A percentile compares a stretch with the other conserved stretches of the same genome.
phyloP scores from a whole-genome alignment of 148 eudicot species.

The Heliamphora exappendiculata region DNA sequence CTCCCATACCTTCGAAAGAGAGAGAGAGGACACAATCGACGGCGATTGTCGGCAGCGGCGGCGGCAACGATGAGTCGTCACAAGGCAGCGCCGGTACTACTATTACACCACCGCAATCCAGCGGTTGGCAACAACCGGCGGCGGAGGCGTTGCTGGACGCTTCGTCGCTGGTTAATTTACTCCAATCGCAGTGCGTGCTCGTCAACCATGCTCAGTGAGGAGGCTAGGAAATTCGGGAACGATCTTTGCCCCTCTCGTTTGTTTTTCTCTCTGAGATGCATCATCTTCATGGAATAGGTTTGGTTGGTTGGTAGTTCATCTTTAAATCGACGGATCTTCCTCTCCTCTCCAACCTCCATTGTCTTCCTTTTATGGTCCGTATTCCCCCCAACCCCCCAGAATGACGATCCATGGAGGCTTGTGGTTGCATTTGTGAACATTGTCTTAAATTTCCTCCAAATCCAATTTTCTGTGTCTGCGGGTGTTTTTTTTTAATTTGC shows the following conservation, averaged over 20 bases:
- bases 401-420: background rate
- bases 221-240: background rate
- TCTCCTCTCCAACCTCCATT: background rate
- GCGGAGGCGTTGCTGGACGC: background rate
- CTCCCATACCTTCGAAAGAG: background rate
- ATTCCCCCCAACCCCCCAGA: background rate
- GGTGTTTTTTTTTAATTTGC: too few relatives aligned
- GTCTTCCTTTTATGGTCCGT: background rate
- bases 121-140: background rate
- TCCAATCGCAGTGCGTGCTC: conserved; percentile 11
- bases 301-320: background rate
- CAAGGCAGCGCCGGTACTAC: too few relatives aligned
- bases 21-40: background rate
- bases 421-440: background rate
- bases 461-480: too few relatives aligned
- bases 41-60: background rate
- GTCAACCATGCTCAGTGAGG: conserved; percentile 6
- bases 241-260: background rate
- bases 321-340: background rate
- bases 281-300: background rate
- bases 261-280: background rate
- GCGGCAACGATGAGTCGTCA: background rate
- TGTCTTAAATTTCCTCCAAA: background rate
- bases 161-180: conserved; percentile 12
- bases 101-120: background rate